Conservation (phyloP, 768 basidiomycete genomes). For the Heimioporus sp. region DNA sequence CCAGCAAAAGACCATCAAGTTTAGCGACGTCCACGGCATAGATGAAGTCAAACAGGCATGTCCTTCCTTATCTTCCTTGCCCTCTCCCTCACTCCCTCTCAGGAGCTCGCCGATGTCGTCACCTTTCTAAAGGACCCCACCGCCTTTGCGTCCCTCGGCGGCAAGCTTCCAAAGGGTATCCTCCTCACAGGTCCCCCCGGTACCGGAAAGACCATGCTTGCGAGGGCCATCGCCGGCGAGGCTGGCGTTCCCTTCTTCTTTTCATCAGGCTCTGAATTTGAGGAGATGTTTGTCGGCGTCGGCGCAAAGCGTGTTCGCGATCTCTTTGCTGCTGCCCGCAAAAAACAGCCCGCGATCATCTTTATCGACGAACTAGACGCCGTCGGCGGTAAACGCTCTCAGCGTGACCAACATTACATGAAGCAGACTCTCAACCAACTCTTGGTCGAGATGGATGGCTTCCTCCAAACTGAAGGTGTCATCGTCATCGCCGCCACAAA, state of each 20-base stretch:
- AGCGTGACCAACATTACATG: constrained; percentile 84
- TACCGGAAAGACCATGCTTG: constrained; percentile 84
- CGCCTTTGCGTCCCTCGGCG: constrained; percentile 86
- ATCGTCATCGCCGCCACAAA: constrained; percentile 98
- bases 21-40: constrained; percentile 94
- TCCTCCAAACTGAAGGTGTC: constrained; percentile 88
- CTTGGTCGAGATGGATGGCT: constrained; percentile 96
- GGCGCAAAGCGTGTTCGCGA: constrained; percentile 96
- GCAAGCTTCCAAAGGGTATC: constrained; percentile 92
- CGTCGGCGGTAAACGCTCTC: constrained; percentile 85
- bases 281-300: constrained; percentile 97
- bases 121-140: constrained; percentile 94
- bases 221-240: constrained; percentile 95
- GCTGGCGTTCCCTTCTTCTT: constrained; percentile 98
- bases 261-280: constrained; percentile 94
- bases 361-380: constrained; percentile 98
- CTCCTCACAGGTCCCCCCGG: constrained; percentile 89
- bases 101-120: constrained; percentile 94
- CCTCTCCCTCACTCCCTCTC: constrained; percentile 7
- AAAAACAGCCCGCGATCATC: constrained; percentile 94
- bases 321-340: constrained; percentile 89
- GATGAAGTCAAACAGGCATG: constrained; percentile 92
- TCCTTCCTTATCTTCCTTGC: constrained; percentile 3
- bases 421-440: constrained; percentile 96
- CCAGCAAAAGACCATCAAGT: constrained; percentile 80